Evolutionary conservation across 345 rosid genomes (phyloP).

Genomic region (Syzygium aromaticum): DNA sequence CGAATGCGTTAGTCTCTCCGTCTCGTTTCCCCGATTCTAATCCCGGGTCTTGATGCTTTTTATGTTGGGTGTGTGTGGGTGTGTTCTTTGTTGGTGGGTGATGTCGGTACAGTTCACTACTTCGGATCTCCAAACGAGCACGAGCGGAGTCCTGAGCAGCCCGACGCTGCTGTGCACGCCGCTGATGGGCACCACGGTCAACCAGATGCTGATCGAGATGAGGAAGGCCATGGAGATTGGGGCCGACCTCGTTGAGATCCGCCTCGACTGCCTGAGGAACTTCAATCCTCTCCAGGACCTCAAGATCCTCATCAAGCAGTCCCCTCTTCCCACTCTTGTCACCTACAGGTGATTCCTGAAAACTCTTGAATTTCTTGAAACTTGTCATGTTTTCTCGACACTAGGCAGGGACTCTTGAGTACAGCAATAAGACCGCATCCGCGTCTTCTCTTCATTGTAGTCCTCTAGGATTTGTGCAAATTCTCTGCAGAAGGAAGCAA

Average conservation of each 20-base stretch:
- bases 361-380: not conserved
- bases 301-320: conserved; percentile 22
- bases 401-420: not conserved
- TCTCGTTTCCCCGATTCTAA: not conserved
- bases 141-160: conserved; percentile 11
- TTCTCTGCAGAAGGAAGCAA: not conserved
- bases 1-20: not conserved
- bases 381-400: not conserved
- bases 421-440: not conserved
- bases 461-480: not conserved
- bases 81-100: not conserved
- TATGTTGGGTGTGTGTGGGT: accelerated
- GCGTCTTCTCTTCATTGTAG: not conserved
- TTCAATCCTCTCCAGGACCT: conserved; percentile 25
- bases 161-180: conserved; percentile 42
- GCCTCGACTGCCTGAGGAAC: conserved; percentile 30
- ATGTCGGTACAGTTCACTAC: conserved; percentile 7
- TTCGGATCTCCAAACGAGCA: conserved; percentile 16
- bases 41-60: not conserved
- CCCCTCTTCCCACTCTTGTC: conserved; percentile 40
- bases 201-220: conserved; percentile 36
- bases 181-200: conserved; percentile 29
- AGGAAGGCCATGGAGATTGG: conserved; percentile 26
- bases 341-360: conserved; percentile 24
- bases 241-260: conserved; percentile 29